These are phyloP conservation scores for Xerophyta viscosa DNA, from an alignment of 106 monocot genomes.

Conservation along the genomic window DNA sequence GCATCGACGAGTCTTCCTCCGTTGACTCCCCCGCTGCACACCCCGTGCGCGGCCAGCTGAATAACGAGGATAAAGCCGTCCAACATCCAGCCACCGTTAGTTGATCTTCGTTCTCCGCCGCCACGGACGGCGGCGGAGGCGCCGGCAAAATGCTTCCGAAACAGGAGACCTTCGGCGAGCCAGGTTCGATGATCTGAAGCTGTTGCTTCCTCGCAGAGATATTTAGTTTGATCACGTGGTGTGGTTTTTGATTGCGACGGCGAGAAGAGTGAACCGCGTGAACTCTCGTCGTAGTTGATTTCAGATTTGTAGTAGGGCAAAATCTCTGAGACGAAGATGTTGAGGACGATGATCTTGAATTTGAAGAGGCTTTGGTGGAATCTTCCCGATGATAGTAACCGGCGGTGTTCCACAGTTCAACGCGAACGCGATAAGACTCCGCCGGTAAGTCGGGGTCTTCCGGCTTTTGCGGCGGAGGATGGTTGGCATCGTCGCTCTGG, in stretches of 20 bases:
- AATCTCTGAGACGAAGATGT: background rate
- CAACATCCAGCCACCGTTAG: background rate
- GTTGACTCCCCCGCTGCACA: too few species aligned
- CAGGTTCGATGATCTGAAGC: background rate
- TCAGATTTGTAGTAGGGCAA: background rate
- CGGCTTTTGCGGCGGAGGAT: too few species aligned
- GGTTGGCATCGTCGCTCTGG: too few species aligned
- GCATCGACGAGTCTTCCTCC: too few species aligned
- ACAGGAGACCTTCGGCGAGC: constrained; percentile 7
- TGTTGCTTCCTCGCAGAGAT: background rate
- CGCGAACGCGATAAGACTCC: too few species aligned
- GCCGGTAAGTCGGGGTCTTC: too few species aligned
- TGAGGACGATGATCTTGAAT: too few species aligned
- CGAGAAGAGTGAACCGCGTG: background rate
- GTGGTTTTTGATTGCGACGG: background rate
- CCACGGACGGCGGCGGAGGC: background rate
- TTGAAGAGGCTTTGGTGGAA: too few species aligned
- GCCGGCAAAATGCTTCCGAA: background rate
- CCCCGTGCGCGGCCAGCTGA: too few species aligned
- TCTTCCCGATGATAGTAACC: too few species aligned
- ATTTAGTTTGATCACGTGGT: background rate
- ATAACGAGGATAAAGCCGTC: background rate
- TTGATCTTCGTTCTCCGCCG: background rate
- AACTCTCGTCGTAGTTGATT: background rate
- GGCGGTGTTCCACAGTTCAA: too few species aligned